A percentile compares a stretch with the other conserved stretches of the same genome.
Conservation (phyloP, 83 land plant species). For the Picea abies region DNA sequence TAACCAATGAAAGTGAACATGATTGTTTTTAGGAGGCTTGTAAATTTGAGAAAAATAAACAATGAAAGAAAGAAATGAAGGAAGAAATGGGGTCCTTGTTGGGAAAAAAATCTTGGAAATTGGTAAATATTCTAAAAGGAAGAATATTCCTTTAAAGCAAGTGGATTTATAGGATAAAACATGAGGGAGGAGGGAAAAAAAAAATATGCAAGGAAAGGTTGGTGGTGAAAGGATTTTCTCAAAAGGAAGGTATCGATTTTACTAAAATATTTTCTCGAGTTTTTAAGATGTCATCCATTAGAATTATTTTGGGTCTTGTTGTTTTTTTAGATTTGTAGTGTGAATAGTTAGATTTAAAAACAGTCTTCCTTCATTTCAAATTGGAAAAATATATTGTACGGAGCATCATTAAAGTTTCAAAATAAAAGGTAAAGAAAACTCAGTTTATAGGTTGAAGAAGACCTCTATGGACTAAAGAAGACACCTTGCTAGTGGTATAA, state of each 20-base stretch:
- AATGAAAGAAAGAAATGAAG: not conserved
- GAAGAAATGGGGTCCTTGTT: not conserved
- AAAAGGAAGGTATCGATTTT: not conserved
- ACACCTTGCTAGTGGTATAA: not conserved
- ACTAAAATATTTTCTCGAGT: not conserved
- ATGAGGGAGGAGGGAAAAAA: not conserved
- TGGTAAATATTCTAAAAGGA: not conserved
- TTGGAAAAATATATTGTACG: not conserved
- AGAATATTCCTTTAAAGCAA: too few species aligned
- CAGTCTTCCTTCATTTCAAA: not conserved
- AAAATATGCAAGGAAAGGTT: not conserved
- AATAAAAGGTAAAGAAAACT: not conserved
- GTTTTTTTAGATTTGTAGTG: not conserved
- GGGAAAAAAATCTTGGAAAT: not conserved
- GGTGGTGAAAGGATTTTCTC: not conserved
- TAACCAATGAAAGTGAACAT: not conserved
- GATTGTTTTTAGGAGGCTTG: not conserved
- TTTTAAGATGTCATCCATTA: slow-evolving; percentile 2
- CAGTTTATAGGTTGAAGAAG: not conserved
- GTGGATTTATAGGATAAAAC: not conserved
- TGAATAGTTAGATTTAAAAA: not conserved
- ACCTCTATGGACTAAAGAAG: not conserved
- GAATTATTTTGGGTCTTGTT: not conserved
- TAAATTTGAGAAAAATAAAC: not conserved
- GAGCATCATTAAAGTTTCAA: not conserved